Evolutionary conservation across 805 yeast genomes (phyloP).

Genomic region (Cephaloascus fragrans): DNA sequence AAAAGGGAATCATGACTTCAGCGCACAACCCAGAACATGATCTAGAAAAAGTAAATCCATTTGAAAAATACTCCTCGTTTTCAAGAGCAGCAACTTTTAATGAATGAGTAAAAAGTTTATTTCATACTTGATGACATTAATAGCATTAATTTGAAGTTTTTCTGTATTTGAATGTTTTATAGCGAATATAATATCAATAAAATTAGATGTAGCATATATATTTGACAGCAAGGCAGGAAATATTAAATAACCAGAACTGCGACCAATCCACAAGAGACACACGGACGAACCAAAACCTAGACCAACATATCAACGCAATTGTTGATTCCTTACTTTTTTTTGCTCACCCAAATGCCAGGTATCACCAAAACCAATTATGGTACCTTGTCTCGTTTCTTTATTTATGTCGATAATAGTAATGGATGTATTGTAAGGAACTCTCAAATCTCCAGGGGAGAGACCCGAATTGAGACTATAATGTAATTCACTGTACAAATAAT

Average conservation of each 20-base stretch:
- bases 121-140: too few relatives aligned
- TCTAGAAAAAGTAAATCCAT: constrained; percentile 52
- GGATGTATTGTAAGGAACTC: constrained; percentile 69
- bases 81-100: constrained; percentile 46
- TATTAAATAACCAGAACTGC: too few relatives aligned
- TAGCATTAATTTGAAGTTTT: too few relatives aligned
- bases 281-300: too few relatives aligned
- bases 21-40: constrained; percentile 55
- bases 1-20: constrained; percentile 12
- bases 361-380: constrained; percentile 49
- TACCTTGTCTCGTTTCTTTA: constrained; percentile 26
- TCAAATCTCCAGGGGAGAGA: constrained; percentile 28
- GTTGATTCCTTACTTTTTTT: constrained; percentile 38
- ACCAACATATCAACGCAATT: constrained; percentile 26
- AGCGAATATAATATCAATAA: too few relatives aligned
- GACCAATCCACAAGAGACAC: too few relatives aligned
- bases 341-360: constrained; percentile 59
- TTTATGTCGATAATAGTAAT: constrained; percentile 56
- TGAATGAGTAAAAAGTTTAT: too few relatives aligned
- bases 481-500: constrained; percentile 33
- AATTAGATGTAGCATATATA: too few relatives aligned
- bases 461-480: constrained; percentile 26
- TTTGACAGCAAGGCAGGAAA: too few relatives aligned
- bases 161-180: too few relatives aligned
- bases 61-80: constrained; percentile 50